These are phyloP conservation scores for Artemisia tridentata DNA, from an alignment of 129 eudicot genomes.

Conservation along the genomic window DNA sequence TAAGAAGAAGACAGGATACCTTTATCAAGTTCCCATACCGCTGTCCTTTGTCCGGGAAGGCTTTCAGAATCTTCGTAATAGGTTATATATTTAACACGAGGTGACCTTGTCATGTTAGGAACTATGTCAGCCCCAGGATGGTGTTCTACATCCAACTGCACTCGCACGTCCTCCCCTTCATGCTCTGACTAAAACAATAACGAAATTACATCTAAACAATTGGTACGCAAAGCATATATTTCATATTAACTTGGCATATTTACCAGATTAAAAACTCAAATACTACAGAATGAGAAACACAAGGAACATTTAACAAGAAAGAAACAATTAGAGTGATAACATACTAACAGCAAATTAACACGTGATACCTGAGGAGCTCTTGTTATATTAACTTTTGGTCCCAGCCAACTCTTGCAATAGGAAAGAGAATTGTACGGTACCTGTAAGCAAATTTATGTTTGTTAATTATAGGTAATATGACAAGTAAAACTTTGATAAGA, in stretches of 20 bases:
- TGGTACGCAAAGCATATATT: background rate
- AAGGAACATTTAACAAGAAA: background rate
- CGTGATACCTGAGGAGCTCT: constrained; percentile 88
- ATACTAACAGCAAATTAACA: constrained; percentile 9
- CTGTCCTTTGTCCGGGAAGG: constrained; percentile 87
- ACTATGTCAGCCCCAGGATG: constrained; percentile 53
- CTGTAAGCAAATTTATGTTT: constrained; percentile 38
- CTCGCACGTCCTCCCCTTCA: constrained; percentile 87
- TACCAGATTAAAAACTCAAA: constrained; percentile 9
- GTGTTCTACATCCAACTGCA: constrained; percentile 65
- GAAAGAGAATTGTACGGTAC: constrained; percentile 91
- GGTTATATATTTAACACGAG: constrained; percentile 79
- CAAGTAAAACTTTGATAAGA: background rate
- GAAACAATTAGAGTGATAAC: constrained; percentile 5
- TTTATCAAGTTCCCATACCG: constrained; percentile 97
- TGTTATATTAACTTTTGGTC: constrained; percentile 88
- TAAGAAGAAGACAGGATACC: constrained; percentile 33
- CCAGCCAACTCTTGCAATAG: constrained; percentile 98
- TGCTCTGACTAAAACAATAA: constrained; percentile 74
- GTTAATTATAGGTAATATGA: constrained; percentile 10
- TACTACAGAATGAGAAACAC: background rate
- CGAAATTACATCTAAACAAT: background rate
- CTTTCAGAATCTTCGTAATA: constrained; percentile 93
- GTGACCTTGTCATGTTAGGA: constrained; percentile 87
- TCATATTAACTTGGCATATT: constrained; percentile 1